These are phyloP conservation scores for Podila epigama DNA, from an alignment of 192 early-diverging fungal genomes.

Conservation along the genomic window DNA sequence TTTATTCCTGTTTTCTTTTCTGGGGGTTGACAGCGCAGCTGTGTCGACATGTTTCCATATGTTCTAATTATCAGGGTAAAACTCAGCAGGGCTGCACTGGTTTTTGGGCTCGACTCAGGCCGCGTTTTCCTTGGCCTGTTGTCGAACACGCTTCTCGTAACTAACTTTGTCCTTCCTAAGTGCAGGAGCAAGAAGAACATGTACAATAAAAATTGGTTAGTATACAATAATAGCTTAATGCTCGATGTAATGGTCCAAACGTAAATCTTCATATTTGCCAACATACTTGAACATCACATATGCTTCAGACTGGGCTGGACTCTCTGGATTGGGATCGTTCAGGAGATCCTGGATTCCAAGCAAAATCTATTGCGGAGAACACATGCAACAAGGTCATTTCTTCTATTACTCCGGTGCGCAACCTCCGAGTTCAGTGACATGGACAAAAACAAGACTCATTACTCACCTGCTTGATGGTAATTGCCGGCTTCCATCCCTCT, in stretches of 20 bases:
- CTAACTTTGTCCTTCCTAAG: slow-evolving; percentile 55
- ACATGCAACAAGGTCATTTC: background rate
- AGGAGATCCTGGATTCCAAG: slow-evolving; percentile 93
- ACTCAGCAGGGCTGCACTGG: background rate
- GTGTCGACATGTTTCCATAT: background rate
- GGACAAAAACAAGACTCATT: slow-evolving; percentile 1
- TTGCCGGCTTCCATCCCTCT: slow-evolving; percentile 93
- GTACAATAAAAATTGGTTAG: slow-evolving; percentile 16
- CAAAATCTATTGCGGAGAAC: slow-evolving; percentile 67
- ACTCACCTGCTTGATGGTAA: slow-evolving; percentile 90
- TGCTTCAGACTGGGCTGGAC: slow-evolving; percentile 88
- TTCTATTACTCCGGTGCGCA: too few species aligned
- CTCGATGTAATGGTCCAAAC: too few species aligned
- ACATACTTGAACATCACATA: slow-evolving; percentile 77
- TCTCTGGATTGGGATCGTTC: slow-evolving; percentile 88
- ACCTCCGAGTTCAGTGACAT: background rate
- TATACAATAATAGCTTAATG: slow-evolving; percentile 47
- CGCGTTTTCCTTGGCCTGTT: slow-evolving; percentile 63
- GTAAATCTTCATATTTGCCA: slow-evolving; percentile 4
- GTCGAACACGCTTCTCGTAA: slow-evolving; percentile 65
- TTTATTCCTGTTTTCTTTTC: background rate
- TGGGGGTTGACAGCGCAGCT: background rate
- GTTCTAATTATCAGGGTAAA: too few species aligned
- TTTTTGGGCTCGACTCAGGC: background rate
- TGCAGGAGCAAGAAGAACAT: background rate